phyloP scores from a whole-genome alignment of 768 basidiomycete genomes.

The Xerocomellus intermedius region DNA sequence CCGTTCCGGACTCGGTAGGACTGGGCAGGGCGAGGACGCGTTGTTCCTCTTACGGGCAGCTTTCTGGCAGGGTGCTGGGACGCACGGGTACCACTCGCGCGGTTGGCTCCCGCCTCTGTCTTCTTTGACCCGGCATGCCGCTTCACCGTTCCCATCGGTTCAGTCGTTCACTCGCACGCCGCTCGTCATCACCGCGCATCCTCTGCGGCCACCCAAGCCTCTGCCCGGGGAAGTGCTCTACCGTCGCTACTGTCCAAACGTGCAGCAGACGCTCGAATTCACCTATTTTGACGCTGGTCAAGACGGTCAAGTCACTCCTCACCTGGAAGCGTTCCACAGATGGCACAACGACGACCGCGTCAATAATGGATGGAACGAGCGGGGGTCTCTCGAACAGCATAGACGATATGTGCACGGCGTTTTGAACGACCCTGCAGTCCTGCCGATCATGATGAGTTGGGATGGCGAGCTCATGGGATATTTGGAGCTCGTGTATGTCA shows the following conservation, averaged over 20 bases:
- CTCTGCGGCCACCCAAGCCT: conserved; percentile 51
- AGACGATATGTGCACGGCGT: conserved; percentile 37
- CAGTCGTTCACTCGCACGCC: conserved; percentile 45
- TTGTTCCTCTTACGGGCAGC: conserved; percentile 41
- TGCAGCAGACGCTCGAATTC: conserved; percentile 34
- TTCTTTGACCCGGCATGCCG: conserved; percentile 24
- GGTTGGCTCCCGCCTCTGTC: conserved; percentile 36
- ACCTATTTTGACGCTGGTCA: conserved; percentile 28
- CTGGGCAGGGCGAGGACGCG: conserved; percentile 1
- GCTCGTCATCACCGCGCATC: conserved; percentile 49
- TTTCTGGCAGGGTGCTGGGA: conserved; percentile 54
- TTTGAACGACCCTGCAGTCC: conserved; percentile 37
- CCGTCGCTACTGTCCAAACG: conserved; percentile 30
- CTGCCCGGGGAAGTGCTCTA: conserved; percentile 41
- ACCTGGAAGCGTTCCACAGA: conserved; percentile 44
- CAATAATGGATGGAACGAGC: conserved; percentile 45
- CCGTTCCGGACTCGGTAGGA: conserved; percentile 36
- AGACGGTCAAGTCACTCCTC: conserved; percentile 19
- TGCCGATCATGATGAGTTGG: conserved; percentile 48
- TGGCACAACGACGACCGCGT: conserved; percentile 54
- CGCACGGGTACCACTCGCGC: conserved; percentile 28
- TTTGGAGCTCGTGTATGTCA: conserved; percentile 44
- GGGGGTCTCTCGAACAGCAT: conserved; percentile 44
- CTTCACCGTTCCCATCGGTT: conserved; percentile 35
- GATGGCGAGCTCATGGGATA: conserved; percentile 44